Evolutionary conservation across 768 basidiomycete genomes (phyloP), one percentile per base, ranked within the genome.

Genomic region (Rhizopogon salebrosus): DNA sequence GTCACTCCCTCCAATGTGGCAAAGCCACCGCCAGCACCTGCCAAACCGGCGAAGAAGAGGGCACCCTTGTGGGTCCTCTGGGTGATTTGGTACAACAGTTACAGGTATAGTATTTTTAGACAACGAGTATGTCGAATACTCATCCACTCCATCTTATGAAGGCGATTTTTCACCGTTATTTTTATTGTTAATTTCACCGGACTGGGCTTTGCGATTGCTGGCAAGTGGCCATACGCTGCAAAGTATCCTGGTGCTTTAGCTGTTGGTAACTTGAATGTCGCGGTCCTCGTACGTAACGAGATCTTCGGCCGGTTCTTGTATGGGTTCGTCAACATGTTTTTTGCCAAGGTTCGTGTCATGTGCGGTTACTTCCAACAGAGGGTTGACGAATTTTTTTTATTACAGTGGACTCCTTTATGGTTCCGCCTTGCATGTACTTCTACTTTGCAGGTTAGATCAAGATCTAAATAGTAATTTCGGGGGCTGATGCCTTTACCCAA

Each of bases 221-320:
- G 79, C 16, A 76, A 77, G 48, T 92, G 85, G 83, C 73, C 75
- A 20, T 92, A 92, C 61, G 80, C 87, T 4, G 69, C 73, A 16
- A 67, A 72, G 51, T 86, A 85, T 60, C 79, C 84, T 16, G 83
- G 87, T 58, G 86, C 87, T 10, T 76, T 89, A 52, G 84, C 86
- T 8, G 73, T 86, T 6, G 90, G 87, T 0, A 92, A 92, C 59
- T 67, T 92, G 43, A 79, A 83, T 58, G 69, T 80, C 23, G 81
- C 88, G 5, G 82, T 92, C 52, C 75, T 92, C 20, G 80, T 89
- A 75, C 78, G 90, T 20, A 92, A 92, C 60, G 90, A 92, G 58
- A 72, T 90, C 2, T 92, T 92, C 57, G 87, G 88, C 9, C 84
- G 90, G n/a, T 66, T 82, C 34, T 62, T 92, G 13, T 92, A 91